Evolutionary conservation across 768 basidiomycete species (phyloP).

Genomic region (Tricholoma hemisulphureum): DNA sequence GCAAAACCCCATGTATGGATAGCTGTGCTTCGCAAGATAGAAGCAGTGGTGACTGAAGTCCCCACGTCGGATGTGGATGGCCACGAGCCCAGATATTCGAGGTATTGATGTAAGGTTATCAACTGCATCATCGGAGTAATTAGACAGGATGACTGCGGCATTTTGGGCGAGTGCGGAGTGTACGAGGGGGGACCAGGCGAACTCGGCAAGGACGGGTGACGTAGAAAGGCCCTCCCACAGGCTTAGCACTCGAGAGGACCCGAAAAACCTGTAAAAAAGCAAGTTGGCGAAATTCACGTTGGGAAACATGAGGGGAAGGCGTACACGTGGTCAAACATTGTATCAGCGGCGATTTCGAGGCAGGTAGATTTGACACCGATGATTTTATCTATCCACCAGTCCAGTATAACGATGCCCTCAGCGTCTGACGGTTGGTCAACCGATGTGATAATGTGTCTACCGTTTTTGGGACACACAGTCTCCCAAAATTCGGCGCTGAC

Average conservation of each 20-base stretch:
- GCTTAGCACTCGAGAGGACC: slow-evolving; percentile 38
- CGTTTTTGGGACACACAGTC: slow-evolving; percentile 41
- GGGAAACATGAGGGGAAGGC: neutral
- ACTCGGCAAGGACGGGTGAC: slow-evolving; percentile 48
- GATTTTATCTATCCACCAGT: slow-evolving; percentile 55
- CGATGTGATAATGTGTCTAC: slow-evolving; percentile 34
- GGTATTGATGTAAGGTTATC: slow-evolving; percentile 13
- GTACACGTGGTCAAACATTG: neutral
- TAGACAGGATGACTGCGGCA: neutral
- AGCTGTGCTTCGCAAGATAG: slow-evolving; percentile 37
- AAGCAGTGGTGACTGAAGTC: slow-evolving; percentile 53
- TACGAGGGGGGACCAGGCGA: slow-evolving; percentile 60
- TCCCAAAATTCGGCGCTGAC: slow-evolving; percentile 52
- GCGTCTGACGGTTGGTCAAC: slow-evolving; percentile 34
- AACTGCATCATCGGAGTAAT: neutral
- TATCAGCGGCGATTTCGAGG: slow-evolving; percentile 40
- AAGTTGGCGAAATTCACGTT: no score
- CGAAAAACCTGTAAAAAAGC: slow-evolving; percentile 48
- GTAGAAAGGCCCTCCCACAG: slow-evolving; percentile 39
- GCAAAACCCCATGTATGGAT: slow-evolving; percentile 52
- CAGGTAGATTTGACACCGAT: no score
- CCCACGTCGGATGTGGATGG: slow-evolving; percentile 54
- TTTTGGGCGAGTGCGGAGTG: slow-evolving; percentile 17
- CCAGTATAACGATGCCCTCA: slow-evolving; percentile 42
- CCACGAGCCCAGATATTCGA: slow-evolving; percentile 1